Evolutionary conservation across 495 filamentous ascomycete species (phyloP).

Genomic region (Cenococcum geophilum): DNA sequence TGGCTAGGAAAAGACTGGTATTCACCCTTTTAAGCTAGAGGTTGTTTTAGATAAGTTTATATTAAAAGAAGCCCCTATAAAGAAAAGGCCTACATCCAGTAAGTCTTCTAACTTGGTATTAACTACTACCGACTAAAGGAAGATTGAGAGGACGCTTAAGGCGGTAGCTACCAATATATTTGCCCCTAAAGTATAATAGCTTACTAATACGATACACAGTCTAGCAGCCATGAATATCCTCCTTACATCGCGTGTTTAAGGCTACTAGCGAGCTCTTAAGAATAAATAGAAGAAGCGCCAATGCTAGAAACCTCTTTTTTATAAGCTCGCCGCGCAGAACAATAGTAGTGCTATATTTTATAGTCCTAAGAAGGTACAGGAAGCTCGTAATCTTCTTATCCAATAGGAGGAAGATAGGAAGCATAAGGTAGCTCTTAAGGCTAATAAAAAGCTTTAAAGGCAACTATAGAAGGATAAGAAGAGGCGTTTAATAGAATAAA

Average conservation of each 20-base stretch:
- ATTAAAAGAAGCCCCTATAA: not conserved
- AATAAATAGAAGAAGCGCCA: not conserved
- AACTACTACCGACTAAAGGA: not conserved
- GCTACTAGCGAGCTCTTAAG: not conserved
- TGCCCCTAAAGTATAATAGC: not conserved
- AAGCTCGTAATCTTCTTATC: not conserved
- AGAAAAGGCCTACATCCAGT: not conserved
- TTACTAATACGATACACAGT: not conserved
- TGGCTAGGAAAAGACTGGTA: not conserved
- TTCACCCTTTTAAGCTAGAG: too few relatives aligned
- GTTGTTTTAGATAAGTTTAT: not conserved
- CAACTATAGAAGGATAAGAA: not conserved
- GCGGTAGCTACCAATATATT: not conserved
- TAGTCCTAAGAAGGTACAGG: not conserved
- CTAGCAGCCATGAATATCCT: not conserved
- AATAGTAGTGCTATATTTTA: not conserved
- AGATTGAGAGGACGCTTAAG: not conserved
- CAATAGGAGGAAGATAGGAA: not conserved
- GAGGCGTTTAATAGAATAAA: not conserved
- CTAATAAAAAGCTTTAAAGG: not conserved
- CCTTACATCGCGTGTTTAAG: not conserved
- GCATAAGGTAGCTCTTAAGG: not conserved
- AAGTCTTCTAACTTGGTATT: not conserved
- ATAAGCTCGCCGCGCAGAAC: not conserved
- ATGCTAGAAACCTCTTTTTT: too few relatives aligned